phyloP scores from a whole-genome alignment of 1,139 yeast genomes.

The Lizanozyma gosingica region DNA sequence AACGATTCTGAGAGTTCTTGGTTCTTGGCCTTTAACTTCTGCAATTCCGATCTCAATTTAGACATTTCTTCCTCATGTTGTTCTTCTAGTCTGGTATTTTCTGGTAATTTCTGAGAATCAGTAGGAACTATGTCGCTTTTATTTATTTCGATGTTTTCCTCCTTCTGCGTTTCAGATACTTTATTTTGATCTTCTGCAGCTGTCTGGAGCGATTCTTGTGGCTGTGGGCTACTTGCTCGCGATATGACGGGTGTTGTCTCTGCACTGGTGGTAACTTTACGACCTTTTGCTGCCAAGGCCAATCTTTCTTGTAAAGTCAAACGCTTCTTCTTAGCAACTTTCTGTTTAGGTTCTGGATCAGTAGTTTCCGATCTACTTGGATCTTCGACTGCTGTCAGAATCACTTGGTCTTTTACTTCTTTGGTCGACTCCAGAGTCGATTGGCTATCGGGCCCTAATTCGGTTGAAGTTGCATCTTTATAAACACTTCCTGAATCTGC shows the following conservation, averaged over 20 bases:
- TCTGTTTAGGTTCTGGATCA: too few relatives aligned
- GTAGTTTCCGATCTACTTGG: too few relatives aligned
- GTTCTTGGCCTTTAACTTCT: constrained; percentile 1
- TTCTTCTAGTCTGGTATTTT: too few relatives aligned
- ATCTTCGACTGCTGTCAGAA: too few relatives aligned
- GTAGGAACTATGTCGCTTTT: neutral
- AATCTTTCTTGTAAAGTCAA: constrained; percentile 71
- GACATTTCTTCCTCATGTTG: constrained; percentile 1
- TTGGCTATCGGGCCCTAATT: too few relatives aligned
- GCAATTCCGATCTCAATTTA: constrained; percentile 5
- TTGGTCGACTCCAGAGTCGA: too few relatives aligned
- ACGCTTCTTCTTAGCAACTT: constrained; percentile 34
- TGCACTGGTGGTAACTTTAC: constrained; percentile 12
- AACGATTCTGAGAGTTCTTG: constrained; percentile 8
- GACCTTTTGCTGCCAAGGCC: constrained; percentile 67
- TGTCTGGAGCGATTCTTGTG: neutral
- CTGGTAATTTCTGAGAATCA: neutral
- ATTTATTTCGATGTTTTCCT: neutral
- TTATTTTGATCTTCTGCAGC: neutral
- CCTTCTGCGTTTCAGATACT: neutral
- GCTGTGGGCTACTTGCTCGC: neutral
- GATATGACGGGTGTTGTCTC: neutral
- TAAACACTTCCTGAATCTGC: too few relatives aligned
- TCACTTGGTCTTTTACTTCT: too few relatives aligned
- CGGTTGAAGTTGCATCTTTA: too few relatives aligned